Conservation (phyloP, 768 basidiomycete genomes). For the Ramaria sp. region DNA sequence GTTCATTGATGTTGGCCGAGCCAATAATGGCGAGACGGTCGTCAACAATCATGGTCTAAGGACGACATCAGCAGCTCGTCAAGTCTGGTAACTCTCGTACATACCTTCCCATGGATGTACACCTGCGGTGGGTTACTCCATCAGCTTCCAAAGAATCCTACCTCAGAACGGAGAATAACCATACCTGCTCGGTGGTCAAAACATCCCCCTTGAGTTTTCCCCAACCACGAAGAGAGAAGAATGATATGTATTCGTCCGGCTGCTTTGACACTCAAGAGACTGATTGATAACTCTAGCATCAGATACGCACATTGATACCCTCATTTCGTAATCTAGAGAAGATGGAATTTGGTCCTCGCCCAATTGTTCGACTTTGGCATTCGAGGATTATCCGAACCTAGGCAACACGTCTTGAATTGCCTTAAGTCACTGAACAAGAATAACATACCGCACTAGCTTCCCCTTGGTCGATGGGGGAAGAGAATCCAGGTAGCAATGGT, state of each 20-base stretch:
- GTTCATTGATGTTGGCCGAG: conserved; percentile 96
- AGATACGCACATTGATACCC: conserved; percentile 66
- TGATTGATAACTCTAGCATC: background rate
- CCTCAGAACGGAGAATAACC: conserved; percentile 8
- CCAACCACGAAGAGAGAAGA: conserved; percentile 92
- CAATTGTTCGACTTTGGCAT: conserved; percentile 85
- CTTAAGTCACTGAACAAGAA: background rate
- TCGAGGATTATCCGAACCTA: conserved; percentile 92
- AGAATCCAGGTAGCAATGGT: conserved; percentile 87
- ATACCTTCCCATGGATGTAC: conserved; percentile 80
- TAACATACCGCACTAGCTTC: conserved; percentile 80
- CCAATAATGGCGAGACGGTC: conserved; percentile 92
- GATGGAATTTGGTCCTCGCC: conserved; percentile 84
- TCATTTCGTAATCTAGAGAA: conserved; percentile 77
- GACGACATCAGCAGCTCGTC: conserved; percentile 26
- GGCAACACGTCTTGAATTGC: background rate
- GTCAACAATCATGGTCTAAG: conserved; percentile 67
- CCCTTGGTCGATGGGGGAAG: conserved; percentile 83
- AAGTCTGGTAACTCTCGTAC: background rate
- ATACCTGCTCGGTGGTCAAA: conserved; percentile 79
- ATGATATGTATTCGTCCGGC: conserved; percentile 87
- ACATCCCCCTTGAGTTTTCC: conserved; percentile 76
- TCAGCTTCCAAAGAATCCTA: background rate
- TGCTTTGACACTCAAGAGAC: conserved; percentile 22
- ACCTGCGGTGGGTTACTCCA: conserved; percentile 31